These are phyloP conservation scores for Fagopyrum esculentum DNA, from an alignment of 148 eudicot genomes.

Conservation along the genomic window DNA sequence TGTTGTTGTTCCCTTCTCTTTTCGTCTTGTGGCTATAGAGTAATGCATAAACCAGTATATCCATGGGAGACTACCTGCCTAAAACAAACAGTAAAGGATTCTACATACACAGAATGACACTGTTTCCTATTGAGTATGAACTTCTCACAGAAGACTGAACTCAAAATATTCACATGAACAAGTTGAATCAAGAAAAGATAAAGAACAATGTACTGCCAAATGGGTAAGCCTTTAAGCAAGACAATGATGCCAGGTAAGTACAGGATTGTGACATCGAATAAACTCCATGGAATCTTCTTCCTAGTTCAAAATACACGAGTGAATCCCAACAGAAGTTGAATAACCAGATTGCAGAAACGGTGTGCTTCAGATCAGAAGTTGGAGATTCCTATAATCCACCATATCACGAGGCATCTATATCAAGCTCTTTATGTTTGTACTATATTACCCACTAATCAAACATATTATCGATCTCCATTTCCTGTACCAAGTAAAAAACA, in stretches of 20 bases:
- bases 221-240: not conserved
- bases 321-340: not conserved
- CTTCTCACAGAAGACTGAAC: not conserved
- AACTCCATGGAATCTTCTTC: not conserved
- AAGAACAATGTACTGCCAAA: not conserved
- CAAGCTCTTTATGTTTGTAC: not conserved
- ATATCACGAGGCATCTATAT: not conserved
- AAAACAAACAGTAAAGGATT: not conserved
- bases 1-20: not conserved
- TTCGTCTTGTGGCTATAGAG: not conserved
- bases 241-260: not conserved
- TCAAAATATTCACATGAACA: constrained; percentile 4
- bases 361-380: constrained; percentile 6
- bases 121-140: not conserved
- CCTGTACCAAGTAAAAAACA: not conserved
- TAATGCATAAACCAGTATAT: not conserved
- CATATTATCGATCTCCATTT: constrained; percentile 11
- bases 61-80: not conserved
- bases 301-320: not conserved
- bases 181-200: not conserved
- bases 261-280: not conserved
- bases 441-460: not conserved
- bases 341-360: constrained; percentile 3
- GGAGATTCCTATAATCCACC: not conserved
- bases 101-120: not conserved